Conservation (phyloP, 257 asterid species). For the Solanum ahanhuiri region DNA sequence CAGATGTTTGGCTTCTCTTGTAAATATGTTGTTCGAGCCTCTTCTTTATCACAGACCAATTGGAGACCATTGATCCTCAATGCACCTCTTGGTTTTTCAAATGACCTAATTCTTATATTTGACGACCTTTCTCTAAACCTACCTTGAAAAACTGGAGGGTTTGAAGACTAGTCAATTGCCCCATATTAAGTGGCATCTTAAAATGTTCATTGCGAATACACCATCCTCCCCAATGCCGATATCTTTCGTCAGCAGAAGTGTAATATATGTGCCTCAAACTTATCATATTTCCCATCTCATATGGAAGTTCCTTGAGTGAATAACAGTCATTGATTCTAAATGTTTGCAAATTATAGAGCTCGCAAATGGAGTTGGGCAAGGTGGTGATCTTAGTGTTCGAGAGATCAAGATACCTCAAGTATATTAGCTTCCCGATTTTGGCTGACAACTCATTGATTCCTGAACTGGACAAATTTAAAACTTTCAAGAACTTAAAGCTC, state of each 20-base stretch:
- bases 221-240: no score
- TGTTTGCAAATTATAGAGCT: conserved; percentile 1
- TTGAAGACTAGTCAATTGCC: not conserved
- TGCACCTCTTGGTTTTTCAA: not conserved
- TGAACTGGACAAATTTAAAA: not conserved
- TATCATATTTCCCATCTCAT: conserved; percentile 4
- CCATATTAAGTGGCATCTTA: not conserved
- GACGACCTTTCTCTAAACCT: not conserved
- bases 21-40: not conserved
- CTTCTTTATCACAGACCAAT: not conserved
- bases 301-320: not conserved
- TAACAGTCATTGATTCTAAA: not conserved
- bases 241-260: no score
- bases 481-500: not conserved
- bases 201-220: no score
- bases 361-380: conserved; percentile 4
- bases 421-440: conserved; percentile 4
- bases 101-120: not conserved
- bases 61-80: not conserved
- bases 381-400: not conserved
- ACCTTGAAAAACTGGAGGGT: not conserved
- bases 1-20: not conserved
- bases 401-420: conserved; percentile 13
- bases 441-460: not conserved
- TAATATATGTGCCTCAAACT: not conserved